Base-by-base conservation (phyloP, 768 basidiomycete species). In the Bullera alba region DNA sequence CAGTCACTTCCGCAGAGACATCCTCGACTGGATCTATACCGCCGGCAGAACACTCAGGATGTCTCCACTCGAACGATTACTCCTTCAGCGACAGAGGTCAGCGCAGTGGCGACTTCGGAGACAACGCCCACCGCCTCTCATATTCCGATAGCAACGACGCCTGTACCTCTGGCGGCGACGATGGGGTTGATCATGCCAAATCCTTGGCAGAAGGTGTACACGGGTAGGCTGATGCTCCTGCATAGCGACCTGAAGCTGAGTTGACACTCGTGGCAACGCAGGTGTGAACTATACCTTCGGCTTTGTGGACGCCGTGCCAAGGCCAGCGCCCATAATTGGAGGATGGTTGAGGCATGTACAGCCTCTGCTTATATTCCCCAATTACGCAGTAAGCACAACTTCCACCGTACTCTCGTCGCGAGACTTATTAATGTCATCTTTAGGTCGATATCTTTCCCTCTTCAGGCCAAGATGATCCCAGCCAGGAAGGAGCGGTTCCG, bases 181-280 rank as follows among this genome's bases (percentile, higher is more conserved):
- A 65, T 72, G 41, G 71, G 71, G 0, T 27, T 72, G 42, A 70
- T 72, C 51, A 70, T 72, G 71, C 71, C 71, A 6, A 60, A 69
- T 54, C 71, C 71, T 1, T 60, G 51, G 37, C 26, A 39, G 1
- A 37, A 45, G 23, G 23, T 67, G 10, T 72, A 69, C 51, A 55
- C 61, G 15, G 63, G 71, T 69, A 36, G 53, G 60, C 36, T 29
- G n/a, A 17, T 22, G 14, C 38, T 17, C 26, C 46, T 25, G 45
- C 12, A n/a, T 42, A 19, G 22, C 10, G 16, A 44, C 35, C 17
- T 23, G 2, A 1, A 51, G 37, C n/a, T 32, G 25, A 14, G 17
- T 7, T 27, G 32, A 42, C 21, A 0, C 45, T 3, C 23, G 10
- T 6, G 6, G 28, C 4, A 17, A 21, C 32, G n/a, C 43, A 68